Percentiles rank a stretch among this genome's conserved stretches.
Conservation (phyloP, 2,329 filamentous ascomycete species). For the Graphilbum sp. region DNA sequence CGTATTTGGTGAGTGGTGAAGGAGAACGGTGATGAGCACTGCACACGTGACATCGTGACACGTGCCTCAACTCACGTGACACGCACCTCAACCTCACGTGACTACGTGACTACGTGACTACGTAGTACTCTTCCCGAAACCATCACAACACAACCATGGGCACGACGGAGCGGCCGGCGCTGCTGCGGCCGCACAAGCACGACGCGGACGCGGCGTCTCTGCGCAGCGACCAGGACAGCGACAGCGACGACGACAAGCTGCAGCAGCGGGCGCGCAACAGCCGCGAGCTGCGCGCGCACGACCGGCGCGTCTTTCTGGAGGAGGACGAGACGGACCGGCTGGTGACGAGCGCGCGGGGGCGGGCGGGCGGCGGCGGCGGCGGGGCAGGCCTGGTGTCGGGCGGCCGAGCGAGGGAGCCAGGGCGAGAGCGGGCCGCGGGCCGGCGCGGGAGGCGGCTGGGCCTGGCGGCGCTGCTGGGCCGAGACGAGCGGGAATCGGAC, state of each 20-base stretch:
- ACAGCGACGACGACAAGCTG: slow-evolving; percentile 60
- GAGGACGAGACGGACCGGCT: slow-evolving; percentile 55
- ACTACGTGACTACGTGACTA: too few species aligned
- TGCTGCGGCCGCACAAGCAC: slow-evolving; percentile 48
- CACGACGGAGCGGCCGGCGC: not conserved
- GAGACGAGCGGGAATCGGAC: slow-evolving; percentile 47
- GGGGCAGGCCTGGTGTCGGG: slow-evolving; percentile 29
- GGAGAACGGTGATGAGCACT: too few species aligned
- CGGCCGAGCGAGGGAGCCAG: slow-evolving; percentile 34
- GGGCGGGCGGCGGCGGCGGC: slow-evolving; percentile 33
- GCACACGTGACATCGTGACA: too few species aligned
- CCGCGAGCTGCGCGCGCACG: slow-evolving; percentile 51
- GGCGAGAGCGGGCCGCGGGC: too few species aligned
- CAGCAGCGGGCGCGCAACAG: slow-evolving; percentile 50
- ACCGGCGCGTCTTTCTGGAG: slow-evolving; percentile 55
- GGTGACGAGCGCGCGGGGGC: slow-evolving; percentile 33
- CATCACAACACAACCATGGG: too few species aligned
- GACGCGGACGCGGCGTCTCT: slow-evolving; percentile 55
- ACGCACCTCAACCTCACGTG: too few species aligned
- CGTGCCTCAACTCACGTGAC: too few species aligned
- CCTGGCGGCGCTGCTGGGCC: slow-evolving; percentile 13
- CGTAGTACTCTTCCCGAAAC: too few species aligned
- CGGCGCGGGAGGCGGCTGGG: too few species aligned
- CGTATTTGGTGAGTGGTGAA: too few species aligned
- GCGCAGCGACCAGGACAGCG: slow-evolving; percentile 56